Base-by-base conservation (phyloP, 805 yeast species). In the Monosporozyma yasuniensis region DNA sequence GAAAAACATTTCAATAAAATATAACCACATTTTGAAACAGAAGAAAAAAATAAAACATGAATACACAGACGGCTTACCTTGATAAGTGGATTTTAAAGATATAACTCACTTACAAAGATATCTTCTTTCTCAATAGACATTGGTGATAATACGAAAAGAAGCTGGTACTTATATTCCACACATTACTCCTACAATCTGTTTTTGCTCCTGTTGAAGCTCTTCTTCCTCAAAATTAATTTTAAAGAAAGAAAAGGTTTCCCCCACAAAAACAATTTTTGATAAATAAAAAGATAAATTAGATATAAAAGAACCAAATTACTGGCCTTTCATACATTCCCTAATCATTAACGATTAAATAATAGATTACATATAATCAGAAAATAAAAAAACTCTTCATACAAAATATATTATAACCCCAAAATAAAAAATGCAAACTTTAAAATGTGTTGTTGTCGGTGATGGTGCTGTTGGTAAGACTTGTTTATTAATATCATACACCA, bases 401-500 rank as follows among this genome's bases (percentile, higher is more conserved):
- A 32, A 12, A 32, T 32, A 32, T 32, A 32, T 32, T 32, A 32
- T 21, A 45, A 42, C 19, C 18, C 28, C 34, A 25, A n/a, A 39
- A 11, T n/a, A 39, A 12, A 25, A 25, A 25, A 73, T 73, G 78
- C 76, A 73, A 62, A 73, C 78, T 46, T 69, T 86, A 69, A 91
- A 91, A 72, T 93, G 98, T 77, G 98, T 93, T 57, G 97, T 91
- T 57, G 98, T 93, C 50, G 99, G 99, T 57, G 99, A 93, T 73
- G 99, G 99, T 87, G 98, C 98, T 60, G 98, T 93, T 56, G 99
- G 99, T 61, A 91, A 89, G 77, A 91, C 98, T 18, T 91, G 98
- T 73, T 80, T 93, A 55, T 78, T 93, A 59, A 91, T 91, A 64
- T 90, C 97, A 56, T 91, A 91, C 72, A 91, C 98, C 48, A 91